These are phyloP conservation scores for Fraxinus baroniana DNA, from an alignment of 305 asterid genomes.

Conservation along the genomic window DNA sequence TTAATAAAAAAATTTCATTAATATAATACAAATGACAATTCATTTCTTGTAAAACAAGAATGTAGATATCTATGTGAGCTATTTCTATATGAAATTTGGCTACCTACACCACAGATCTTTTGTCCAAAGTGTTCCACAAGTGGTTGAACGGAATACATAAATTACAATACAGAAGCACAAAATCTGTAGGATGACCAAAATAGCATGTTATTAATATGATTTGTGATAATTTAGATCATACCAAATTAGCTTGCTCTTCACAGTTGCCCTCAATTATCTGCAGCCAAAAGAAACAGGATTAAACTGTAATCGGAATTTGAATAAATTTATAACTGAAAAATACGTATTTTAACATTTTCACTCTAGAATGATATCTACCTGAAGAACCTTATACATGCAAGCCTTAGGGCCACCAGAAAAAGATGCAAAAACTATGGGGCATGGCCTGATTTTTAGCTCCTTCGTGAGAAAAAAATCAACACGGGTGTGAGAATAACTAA, in stretches of 20 bases:
- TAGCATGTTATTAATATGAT: constrained; percentile 12
- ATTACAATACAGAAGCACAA: not conserved
- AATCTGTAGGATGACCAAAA: constrained; percentile 8
- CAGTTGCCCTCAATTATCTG: constrained; percentile 87
- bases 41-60: constrained; percentile 5
- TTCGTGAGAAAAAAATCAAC: constrained; percentile 21
- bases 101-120: not conserved
- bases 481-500: not conserved
- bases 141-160: not conserved
- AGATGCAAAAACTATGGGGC: constrained; percentile 90
- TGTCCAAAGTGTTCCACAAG: not conserved
- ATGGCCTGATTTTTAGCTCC: constrained; percentile 80
- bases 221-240: constrained; percentile 31
- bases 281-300: constrained; percentile 25
- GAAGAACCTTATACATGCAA: constrained; percentile 90
- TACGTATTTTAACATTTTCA: not conserved
- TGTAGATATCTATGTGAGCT: not conserved
- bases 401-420: constrained; percentile 96
- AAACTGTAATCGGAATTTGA: constrained; percentile 6
- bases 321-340: not conserved
- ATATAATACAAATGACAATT: not conserved
- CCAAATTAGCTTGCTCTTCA: constrained; percentile 56
- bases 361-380: constrained; percentile 45
- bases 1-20: not conserved
- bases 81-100: not conserved